Evolutionary conservation across 148 eudicot genomes (phyloP).

Genomic region (Heliosperma pusillum): DNA sequence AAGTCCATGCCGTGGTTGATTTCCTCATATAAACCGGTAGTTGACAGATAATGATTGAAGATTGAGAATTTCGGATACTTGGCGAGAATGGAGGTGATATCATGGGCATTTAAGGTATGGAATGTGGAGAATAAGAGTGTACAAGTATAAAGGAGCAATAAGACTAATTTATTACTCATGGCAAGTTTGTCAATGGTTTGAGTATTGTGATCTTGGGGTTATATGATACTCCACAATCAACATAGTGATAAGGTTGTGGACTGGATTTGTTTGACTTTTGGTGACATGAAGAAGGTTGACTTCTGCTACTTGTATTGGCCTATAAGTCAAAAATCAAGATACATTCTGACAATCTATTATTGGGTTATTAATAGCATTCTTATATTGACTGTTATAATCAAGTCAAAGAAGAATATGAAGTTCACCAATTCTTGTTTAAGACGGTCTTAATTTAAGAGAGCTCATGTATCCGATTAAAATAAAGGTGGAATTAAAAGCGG

Average conservation of each 20-base stretch:
- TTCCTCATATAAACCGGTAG: neutral
- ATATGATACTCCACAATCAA: neutral
- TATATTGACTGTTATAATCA: too few relatives aligned
- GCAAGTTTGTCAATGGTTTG: neutral
- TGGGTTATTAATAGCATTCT: too few relatives aligned
- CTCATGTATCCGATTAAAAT: too few relatives aligned
- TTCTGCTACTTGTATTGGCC: neutral
- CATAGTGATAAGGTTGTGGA: neutral
- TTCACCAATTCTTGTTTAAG: too few relatives aligned
- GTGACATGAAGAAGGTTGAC: neutral
- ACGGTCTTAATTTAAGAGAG: too few relatives aligned
- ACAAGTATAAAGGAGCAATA: constrained; percentile 26
- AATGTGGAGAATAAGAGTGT: neutral
- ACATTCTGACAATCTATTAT: neutral
- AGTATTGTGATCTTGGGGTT: neutral
- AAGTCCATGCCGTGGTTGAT: neutral
- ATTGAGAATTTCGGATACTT: neutral
- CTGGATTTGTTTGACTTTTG: constrained; percentile 2
- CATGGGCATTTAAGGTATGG: constrained; percentile 10
- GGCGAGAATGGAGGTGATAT: constrained; percentile 18
- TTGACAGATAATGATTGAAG: constrained; percentile 10
- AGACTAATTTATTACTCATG: neutral
- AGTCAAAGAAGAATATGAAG: too few relatives aligned
- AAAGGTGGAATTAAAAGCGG: too few relatives aligned
- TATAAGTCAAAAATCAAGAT: constrained; percentile 1